phyloP scores from a whole-genome alignment of 1,139 yeast species.

The Hyphopichia pseudoburtonii region DNA sequence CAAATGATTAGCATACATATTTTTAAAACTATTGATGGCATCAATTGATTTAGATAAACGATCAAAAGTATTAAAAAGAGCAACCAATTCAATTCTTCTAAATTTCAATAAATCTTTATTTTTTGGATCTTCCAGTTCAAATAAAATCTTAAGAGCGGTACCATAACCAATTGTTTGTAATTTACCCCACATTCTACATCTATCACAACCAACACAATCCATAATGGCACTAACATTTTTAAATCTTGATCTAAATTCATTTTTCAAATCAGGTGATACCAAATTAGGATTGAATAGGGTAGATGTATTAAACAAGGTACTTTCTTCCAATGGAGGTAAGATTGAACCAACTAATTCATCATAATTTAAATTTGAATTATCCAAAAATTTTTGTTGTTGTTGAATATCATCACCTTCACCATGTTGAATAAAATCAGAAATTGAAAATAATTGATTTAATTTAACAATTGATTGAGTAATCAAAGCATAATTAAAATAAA shows the following conservation, averaged over 20 bases:
- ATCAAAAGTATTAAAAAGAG: slow-evolving; percentile 88
- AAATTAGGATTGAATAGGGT: slow-evolving; percentile 56
- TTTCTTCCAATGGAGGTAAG: slow-evolving; percentile 25
- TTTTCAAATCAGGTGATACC: slow-evolving; percentile 63
- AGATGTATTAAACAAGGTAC: slow-evolving; percentile 45
- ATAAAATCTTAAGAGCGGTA: slow-evolving; percentile 85
- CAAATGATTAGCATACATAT: slow-evolving; percentile 46
- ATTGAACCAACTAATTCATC: slow-evolving; percentile 32
- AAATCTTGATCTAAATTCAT: slow-evolving; percentile 82
- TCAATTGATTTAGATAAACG: slow-evolving; percentile 82
- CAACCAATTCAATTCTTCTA: slow-evolving; percentile 84
- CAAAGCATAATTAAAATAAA: slow-evolving; percentile 90
- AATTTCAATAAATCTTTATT: slow-evolving; percentile 49
- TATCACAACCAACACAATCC: slow-evolving; percentile 98
- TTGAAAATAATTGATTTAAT: slow-evolving; percentile 34
- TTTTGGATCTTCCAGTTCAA: slow-evolving; percentile 63
- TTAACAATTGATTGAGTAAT: slow-evolving; percentile 80
- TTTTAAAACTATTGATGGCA: slow-evolving; percentile 71
- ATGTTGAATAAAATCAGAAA: slow-evolving; percentile 22
- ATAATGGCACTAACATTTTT: slow-evolving; percentile 87
- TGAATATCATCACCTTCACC: slow-evolving; percentile 20
- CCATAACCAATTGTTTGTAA: slow-evolving; percentile 97
- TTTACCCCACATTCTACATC: slow-evolving; percentile 98
- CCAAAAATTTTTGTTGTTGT: slow-evolving; percentile 48
- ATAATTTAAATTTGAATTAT: slow-evolving; percentile 46